A percentile compares a stretch with the other conserved stretches of the same genome.
Evolutionary conservation across 768 basidiomycete genomes (phyloP).

Genomic region (Paxillus ammoniavirescens): DNA sequence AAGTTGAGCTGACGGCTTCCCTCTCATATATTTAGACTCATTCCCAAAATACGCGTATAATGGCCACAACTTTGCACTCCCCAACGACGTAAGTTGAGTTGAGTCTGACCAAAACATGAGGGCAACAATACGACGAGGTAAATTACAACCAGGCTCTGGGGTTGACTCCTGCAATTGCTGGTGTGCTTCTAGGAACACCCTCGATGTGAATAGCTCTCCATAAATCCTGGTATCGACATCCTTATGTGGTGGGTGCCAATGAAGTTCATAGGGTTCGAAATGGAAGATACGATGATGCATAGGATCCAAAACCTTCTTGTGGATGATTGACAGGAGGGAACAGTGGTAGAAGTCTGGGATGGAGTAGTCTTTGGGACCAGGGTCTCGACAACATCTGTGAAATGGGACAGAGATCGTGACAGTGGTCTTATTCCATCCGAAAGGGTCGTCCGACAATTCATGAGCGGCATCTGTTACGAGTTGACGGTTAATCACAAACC

Average conservation of each 20-base stretch:
- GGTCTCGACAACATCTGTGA: not conserved
- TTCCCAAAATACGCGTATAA: too few species aligned
- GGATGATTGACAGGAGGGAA: conserved; percentile 10
- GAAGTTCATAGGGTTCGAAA: conserved; percentile 20
- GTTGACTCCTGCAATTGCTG: conserved; percentile 14
- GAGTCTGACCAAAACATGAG: conserved; percentile 29
- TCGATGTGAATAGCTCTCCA: conserved; percentile 20
- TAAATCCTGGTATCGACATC: conserved; percentile 3
- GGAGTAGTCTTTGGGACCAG: conserved; percentile 1
- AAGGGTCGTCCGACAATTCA: too few species aligned
- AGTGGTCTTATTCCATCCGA: too few species aligned
- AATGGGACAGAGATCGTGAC: conserved; percentile 2
- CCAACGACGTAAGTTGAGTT: too few species aligned
- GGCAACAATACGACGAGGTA: conserved; percentile 13
- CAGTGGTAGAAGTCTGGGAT: conserved; percentile 9
- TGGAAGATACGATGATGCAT: conserved; percentile 10
- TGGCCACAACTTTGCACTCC: conserved; percentile 1
- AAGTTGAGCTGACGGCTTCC: too few species aligned
- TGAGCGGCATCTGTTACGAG: too few species aligned
- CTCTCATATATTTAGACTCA: too few species aligned
- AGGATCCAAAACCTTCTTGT: conserved; percentile 13
- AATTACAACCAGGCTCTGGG: conserved; percentile 11
- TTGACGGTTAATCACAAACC: too few species aligned
- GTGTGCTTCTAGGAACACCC: conserved; percentile 17
- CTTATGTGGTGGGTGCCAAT: not conserved